Percentiles rank a stretch among this genome's conserved stretches.
Conservation (phyloP, 352 stramenopile species). For the Globisporangium cederbergense region DNA sequence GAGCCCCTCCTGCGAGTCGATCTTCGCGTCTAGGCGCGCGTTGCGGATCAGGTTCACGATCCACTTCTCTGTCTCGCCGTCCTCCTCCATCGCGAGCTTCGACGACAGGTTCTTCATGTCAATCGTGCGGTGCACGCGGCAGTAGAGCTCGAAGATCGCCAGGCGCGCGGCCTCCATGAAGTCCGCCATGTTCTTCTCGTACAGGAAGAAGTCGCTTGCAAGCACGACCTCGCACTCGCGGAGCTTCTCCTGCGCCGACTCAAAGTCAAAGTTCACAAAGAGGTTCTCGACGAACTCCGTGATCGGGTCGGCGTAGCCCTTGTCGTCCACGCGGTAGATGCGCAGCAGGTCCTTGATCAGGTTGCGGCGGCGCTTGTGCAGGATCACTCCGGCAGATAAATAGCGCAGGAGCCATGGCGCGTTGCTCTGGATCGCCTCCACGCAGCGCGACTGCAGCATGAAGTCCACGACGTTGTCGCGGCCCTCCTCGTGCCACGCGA, state of each 20-base stretch:
- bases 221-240: constrained; percentile 95
- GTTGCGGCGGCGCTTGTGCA: constrained; percentile 94
- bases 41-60: constrained; percentile 99
- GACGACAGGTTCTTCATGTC: constrained; percentile 96
- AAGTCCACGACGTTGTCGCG: constrained; percentile 97
- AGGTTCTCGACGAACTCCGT: constrained; percentile 97
- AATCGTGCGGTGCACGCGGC: constrained; percentile 98
- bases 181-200: constrained; percentile 93
- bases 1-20: constrained; percentile 95
- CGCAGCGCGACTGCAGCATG: constrained; percentile 90
- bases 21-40: constrained; percentile 96
- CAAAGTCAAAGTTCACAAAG: constrained; percentile 99
- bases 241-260: constrained; percentile 93
- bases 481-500: constrained; percentile 90
- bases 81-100: constrained; percentile 95
- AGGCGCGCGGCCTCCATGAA: constrained; percentile 98
- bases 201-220: constrained; percentile 97
- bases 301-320: constrained; percentile 78
- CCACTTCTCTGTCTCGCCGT: constrained; percentile 97
- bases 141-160: constrained; percentile 99
- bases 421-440: constrained; percentile 99
- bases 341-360: constrained; percentile 95
- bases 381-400: constrained; percentile 95
- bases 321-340: constrained; percentile 91
- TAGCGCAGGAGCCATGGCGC: constrained; percentile 97